Conservation (phyloP, 805 yeast species). For the Metschnikowia lachancei region DNA sequence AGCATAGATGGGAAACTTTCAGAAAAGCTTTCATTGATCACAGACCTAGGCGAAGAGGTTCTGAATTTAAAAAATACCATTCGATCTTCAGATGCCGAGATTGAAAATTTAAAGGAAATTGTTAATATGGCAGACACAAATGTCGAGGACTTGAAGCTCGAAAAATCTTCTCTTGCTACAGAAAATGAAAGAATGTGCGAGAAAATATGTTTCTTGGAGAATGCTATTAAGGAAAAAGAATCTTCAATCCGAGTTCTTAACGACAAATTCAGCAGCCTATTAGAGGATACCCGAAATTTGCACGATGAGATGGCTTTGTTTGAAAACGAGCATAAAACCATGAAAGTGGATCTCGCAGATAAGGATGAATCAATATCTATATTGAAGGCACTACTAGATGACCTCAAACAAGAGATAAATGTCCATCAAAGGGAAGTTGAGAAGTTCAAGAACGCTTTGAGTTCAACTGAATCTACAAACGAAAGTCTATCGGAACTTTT, state of each 20-base stretch:
- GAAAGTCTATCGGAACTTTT: slow-evolving; percentile 5
- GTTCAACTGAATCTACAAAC: slow-evolving; percentile 1
- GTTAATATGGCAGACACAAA: not conserved
- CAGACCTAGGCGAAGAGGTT: not conserved
- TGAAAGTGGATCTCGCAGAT: slow-evolving; percentile 8
- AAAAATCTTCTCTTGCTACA: not conserved
- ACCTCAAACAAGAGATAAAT: slow-evolving; percentile 8
- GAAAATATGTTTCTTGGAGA: slow-evolving; percentile 14
- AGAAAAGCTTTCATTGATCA: not conserved
- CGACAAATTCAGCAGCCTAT: slow-evolving; percentile 13
- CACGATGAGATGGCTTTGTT: slow-evolving; percentile 18
- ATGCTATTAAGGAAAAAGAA: slow-evolving; percentile 21
- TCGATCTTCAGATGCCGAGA: not conserved
- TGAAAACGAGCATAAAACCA: slow-evolving; percentile 17
- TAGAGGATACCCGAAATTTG: slow-evolving; percentile 18
- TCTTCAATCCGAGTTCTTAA: slow-evolving; percentile 22
- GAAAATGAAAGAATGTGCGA: not conserved
- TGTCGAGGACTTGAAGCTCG: not conserved
- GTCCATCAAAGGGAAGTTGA: not conserved
- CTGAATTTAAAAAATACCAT: not conserved
- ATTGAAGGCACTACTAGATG: slow-evolving; percentile 8
- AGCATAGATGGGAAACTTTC: not conserved
- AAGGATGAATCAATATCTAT: slow-evolving; percentile 3
- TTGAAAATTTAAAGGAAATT: not conserved
- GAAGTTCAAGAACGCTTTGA: not conserved